Evolutionary conservation across 495 filamentous ascomycete genomes (phyloP).

Genomic region (Parmelia sp.): DNA sequence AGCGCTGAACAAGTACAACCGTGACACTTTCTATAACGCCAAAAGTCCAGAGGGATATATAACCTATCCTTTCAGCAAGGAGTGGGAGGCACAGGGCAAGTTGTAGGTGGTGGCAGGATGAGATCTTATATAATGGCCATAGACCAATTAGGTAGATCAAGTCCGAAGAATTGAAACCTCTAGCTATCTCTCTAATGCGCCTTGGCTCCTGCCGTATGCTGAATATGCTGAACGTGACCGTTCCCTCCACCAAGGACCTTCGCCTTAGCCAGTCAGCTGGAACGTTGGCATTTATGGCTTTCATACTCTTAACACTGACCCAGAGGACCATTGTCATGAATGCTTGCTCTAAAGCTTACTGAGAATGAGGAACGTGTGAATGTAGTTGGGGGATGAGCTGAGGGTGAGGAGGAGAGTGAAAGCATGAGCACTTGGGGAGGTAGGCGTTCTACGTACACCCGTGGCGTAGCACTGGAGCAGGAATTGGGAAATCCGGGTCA

Average conservation of each 20-base stretch:
- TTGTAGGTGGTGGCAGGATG: background rate
- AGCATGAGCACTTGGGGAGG: too few relatives aligned
- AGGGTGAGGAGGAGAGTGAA: too few relatives aligned
- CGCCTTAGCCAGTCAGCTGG: background rate
- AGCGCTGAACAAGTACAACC: constrained; percentile 49
- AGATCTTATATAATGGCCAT: background rate
- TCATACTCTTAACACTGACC: background rate
- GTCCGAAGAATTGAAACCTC: background rate
- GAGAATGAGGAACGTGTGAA: too few relatives aligned
- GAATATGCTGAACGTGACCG: too few relatives aligned
- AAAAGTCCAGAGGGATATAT: constrained; percentile 50
- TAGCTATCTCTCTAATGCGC: too few relatives aligned
- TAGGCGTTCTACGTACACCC: too few relatives aligned
- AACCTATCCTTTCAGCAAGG: constrained; percentile 57
- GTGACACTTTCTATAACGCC: constrained; percentile 53
- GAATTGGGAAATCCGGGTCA: too few relatives aligned
- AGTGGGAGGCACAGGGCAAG: constrained; percentile 30
- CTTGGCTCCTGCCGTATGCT: too few relatives aligned
- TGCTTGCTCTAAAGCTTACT: too few relatives aligned
- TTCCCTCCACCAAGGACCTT: background rate
- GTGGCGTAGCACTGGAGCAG: too few relatives aligned
- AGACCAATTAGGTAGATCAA: background rate
- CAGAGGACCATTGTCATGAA: background rate
- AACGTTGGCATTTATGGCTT: background rate
- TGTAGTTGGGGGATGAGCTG: too few relatives aligned